A percentile compares a stretch with the other conserved stretches of the same genome.
phyloP scores from a whole-genome alignment of 1,139 yeast genomes.

The Magnusiomyces ingens region DNA sequence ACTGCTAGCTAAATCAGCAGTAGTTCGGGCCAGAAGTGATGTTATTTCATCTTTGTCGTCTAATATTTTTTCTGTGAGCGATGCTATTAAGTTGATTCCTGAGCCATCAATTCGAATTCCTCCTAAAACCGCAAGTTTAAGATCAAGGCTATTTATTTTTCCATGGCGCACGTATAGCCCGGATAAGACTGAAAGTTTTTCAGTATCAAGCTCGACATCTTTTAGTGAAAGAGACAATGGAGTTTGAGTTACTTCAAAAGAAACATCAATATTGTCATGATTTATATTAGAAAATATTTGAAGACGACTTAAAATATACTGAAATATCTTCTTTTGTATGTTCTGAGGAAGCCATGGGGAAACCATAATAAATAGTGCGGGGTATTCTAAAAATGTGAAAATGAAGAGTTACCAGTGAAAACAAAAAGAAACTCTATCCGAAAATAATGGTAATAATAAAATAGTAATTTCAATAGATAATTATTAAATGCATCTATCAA shows the following conservation, averaged over 20 bases:
- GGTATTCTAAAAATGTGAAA: too few species aligned
- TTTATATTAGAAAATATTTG: conserved; percentile 80
- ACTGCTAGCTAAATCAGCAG: conserved; percentile 36
- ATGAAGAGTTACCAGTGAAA: too few species aligned
- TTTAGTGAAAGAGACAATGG: conserved; percentile 36
- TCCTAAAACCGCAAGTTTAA: conserved; percentile 49
- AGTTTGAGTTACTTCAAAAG: conserved; percentile 48
- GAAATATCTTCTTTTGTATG: conserved; percentile 63
- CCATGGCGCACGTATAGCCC: conserved; percentile 64
- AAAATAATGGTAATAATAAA: too few species aligned
- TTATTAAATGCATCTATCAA: too few species aligned
- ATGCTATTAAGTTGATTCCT: conserved; percentile 51
- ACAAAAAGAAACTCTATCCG: too few species aligned
- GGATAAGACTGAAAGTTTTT: conserved; percentile 55
- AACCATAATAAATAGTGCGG: conserved; percentile 7
- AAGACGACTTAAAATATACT: conserved; percentile 73
- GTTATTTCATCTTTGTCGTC: conserved; percentile 29
- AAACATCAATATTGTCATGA: conserved; percentile 72
- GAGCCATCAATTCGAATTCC: conserved; percentile 47
- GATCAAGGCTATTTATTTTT: conserved; percentile 46
- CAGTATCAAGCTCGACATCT: conserved; percentile 67
- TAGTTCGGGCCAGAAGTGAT: conserved; percentile 60
- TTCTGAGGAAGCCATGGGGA: conserved; percentile 16
- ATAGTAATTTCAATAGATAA: too few species aligned
- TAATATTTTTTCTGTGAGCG: conserved; percentile 26